Percentiles rank a stretch among this genome's conserved stretches.
phyloP scores from a whole-genome alignment of 1,139 yeast genomes.

The Candida tetrigidarum region DNA sequence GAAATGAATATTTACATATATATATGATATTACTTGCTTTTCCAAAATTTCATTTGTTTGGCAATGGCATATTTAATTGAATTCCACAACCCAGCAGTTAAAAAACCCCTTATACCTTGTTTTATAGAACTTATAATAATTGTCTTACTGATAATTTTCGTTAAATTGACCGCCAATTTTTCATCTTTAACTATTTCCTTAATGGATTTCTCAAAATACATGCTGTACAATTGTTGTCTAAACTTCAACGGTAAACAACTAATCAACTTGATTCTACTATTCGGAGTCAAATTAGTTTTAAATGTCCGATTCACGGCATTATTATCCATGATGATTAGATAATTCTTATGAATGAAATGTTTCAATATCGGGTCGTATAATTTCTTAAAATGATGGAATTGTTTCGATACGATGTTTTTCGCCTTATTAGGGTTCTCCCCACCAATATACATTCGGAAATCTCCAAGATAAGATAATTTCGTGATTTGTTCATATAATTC shows the following conservation, averaged over 20 bases:
- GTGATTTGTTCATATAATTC: conserved; percentile 80
- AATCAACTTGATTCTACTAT: conserved; percentile 32
- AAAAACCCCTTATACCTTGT: conserved; percentile 81
- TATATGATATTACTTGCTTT: conserved; percentile 23
- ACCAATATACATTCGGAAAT: conserved; percentile 82
- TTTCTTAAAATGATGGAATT: conserved; percentile 65
- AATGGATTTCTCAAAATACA: conserved; percentile 39
- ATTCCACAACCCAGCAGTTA: conserved; percentile 83
- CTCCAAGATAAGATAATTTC: conserved; percentile 85
- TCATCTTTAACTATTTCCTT: conserved; percentile 24
- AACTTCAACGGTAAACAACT: conserved; percentile 57
- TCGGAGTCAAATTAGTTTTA: conserved; percentile 22
- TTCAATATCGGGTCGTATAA: conserved; percentile 69
- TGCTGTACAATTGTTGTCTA: conserved; percentile 45
- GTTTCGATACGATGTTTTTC: conserved; percentile 80
- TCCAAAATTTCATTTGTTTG: conserved; percentile 47
- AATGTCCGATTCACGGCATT: conserved; percentile 22
- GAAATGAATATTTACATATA: not conserved
- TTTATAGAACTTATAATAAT: conserved; percentile 71
- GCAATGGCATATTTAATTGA: conserved; percentile 80
- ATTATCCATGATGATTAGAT: conserved; percentile 22
- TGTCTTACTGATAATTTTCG: conserved; percentile 55
- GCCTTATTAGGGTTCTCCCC: conserved; percentile 94
- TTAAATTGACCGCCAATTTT: conserved; percentile 40
- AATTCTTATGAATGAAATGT: conserved; percentile 26